phyloP scores from a whole-genome alignment of 768 basidiomycete genomes.

The Rhizopogon vesiculosus region DNA sequence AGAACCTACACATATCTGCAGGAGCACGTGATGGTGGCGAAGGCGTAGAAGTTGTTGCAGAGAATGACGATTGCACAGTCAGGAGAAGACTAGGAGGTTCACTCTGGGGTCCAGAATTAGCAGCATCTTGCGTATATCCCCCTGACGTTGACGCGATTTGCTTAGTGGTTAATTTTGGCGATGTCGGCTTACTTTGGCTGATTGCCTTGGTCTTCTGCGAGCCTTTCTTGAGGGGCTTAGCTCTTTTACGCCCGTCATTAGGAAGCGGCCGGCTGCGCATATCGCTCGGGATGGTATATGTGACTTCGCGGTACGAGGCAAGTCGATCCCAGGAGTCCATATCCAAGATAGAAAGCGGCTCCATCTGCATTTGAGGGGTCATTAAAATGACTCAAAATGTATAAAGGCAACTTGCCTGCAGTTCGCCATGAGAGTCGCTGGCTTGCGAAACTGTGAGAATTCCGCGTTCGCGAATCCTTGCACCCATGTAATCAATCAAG shows the following conservation, averaged over 20 bases:
- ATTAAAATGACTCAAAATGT: neutral
- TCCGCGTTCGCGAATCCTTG: constrained; percentile 1
- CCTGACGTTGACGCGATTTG: neutral
- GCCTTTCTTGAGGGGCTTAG: neutral
- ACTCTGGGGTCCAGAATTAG: neutral
- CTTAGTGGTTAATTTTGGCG: too few relatives aligned
- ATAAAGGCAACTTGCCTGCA: neutral
- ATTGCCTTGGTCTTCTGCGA: neutral
- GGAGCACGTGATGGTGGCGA: neutral
- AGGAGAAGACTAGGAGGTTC: neutral
- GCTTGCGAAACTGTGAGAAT: neutral
- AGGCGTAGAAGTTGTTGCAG: neutral
- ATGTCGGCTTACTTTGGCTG: neutral
- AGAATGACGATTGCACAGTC: neutral
- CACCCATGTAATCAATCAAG: constrained; percentile 14
- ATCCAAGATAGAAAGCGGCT: neutral
- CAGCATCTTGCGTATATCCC: neutral
- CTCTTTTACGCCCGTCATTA: constrained; percentile 4
- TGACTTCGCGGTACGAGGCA: neutral
- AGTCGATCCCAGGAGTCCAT: constrained; percentile 1
- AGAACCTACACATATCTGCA: neutral
- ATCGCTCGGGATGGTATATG: neutral
- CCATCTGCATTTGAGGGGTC: neutral
- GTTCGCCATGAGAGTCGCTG: neutral
- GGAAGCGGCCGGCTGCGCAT: constrained; percentile 4